Evolutionary conservation across 768 basidiomycete species (phyloP).

Genomic region (Ramaria rubella): DNA sequence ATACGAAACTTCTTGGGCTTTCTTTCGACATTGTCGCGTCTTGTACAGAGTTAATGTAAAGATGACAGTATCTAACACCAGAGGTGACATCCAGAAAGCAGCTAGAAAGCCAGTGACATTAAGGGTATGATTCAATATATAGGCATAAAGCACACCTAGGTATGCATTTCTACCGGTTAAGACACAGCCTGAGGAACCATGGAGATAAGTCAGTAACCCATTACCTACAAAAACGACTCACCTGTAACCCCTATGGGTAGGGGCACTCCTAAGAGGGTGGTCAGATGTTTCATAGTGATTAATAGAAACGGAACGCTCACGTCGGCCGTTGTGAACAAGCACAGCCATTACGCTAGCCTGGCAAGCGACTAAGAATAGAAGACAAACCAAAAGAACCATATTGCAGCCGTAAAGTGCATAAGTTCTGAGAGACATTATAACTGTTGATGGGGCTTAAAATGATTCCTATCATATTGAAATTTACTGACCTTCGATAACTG

Average conservation of each 20-base stretch:
- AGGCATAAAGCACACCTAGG: neutral
- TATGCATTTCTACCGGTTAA: neutral
- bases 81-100: neutral
- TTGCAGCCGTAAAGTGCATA: constrained; percentile 1
- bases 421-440: neutral
- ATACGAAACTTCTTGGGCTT: neutral
- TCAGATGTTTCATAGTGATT: neutral
- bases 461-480: neutral
- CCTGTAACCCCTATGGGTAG: neutral
- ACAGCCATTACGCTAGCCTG: neutral
- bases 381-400: neutral
- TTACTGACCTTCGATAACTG: neutral
- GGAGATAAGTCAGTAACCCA: neutral
- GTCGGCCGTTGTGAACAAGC: neutral
- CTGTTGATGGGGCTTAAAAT: neutral
- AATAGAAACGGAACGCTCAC: neutral
- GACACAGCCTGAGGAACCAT: neutral
- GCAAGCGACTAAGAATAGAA: neutral
- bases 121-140: neutral
- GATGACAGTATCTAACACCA: constrained; percentile 1
- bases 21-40: neutral
- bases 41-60: neutral
- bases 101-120: neutral
- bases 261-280: neutral
- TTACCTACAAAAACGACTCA: neutral